phyloP scores from a whole-genome alignment of 2,329 filamentous ascomycete species.

The Nigrograna mackinnonii region DNA sequence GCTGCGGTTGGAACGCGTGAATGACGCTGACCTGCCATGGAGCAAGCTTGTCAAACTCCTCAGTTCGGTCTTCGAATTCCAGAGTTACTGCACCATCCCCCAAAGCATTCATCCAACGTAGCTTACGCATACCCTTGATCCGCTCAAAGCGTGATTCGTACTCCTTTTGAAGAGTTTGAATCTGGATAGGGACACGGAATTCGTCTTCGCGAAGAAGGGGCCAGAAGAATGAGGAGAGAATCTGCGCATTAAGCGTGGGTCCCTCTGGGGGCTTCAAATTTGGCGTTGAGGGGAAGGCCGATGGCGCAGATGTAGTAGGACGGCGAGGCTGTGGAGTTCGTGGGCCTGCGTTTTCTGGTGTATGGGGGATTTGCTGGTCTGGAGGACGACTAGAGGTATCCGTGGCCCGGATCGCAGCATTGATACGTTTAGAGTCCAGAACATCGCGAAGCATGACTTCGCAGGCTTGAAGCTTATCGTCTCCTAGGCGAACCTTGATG shows the following conservation, averaged over 20 bases:
- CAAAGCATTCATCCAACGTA: constrained; percentile 84
- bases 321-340: constrained; percentile 30
- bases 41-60: constrained; percentile 74
- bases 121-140: constrained; percentile 80
- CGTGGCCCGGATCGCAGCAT: constrained; percentile 52
- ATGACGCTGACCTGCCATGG: constrained; percentile 90
- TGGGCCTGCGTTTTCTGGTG: constrained; percentile 9
- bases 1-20: constrained; percentile 70
- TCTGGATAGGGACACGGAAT: constrained; percentile 65
- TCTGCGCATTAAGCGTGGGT: constrained; percentile 70
- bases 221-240: constrained; percentile 93
- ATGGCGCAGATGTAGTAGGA: constrained; percentile 12
- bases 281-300: constrained; percentile 16
- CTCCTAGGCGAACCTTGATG: constrained; percentile 86
- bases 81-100: constrained; percentile 81
- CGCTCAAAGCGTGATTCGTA: constrained; percentile 79
- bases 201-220: constrained; percentile 74
- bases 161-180: constrained; percentile 64
- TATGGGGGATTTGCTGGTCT: neutral
- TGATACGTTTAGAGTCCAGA: constrained; percentile 76
- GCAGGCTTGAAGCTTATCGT: constrained; percentile 83
- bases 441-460: constrained; percentile 98
- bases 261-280: constrained; percentile 33
- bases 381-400: constrained; percentile 3
- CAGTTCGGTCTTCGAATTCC: constrained; percentile 77